Base-by-base conservation (phyloP, 768 basidiomycete genomes). In the Chlorophyllum brunneum region DNA sequence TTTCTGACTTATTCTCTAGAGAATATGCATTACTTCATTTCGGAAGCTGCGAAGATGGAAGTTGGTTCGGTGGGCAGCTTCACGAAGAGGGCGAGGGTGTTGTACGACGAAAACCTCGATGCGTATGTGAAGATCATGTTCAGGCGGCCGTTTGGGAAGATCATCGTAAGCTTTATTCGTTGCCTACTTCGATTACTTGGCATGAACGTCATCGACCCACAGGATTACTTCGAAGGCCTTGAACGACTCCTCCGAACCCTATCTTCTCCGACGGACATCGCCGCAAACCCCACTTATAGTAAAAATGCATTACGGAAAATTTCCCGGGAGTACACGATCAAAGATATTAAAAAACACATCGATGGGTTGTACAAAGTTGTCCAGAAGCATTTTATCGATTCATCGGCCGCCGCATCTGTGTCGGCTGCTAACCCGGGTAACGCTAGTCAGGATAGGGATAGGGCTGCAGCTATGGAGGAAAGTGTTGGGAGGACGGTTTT, bases 151-250 rank as follows among this genome's bases (percentile, higher is more conserved):
- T 91, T 98, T 61, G 76, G 84, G 2, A 92, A 88, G 65, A 78
- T 95, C 51, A 86, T 94, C 53, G 95, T 94, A 61, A 60, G 86
- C 15, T 7, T 24, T 47, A 48, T 36, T 26, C 18, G 18, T 15
- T 43, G 37, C 42, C 34, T 3, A 59, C 15, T 16, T 50, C 37
- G 37, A 20, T 26, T 5, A 26, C 18, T 13, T 30, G 22, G 13
- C 18, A 26, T 37, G 41, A 7, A 16, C 27, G 26, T 18, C 2
- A 16, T 27, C 18, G 15, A 10, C n/a, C 27, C 15, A 23, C 65
- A 97, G 95, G 95, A 98, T 65, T 97, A 88, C 68, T 97, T 98
- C 59, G 92, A 97, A 40, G 92, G 90, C 4, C 74, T 97, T 33
- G 93, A 98, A 61, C 83, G 87, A n/a, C 76, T 92, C 10, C 85